Base-by-base conservation (phyloP, 2,329 filamentous ascomycete genomes). In the Aspergillus sojae region DNA sequence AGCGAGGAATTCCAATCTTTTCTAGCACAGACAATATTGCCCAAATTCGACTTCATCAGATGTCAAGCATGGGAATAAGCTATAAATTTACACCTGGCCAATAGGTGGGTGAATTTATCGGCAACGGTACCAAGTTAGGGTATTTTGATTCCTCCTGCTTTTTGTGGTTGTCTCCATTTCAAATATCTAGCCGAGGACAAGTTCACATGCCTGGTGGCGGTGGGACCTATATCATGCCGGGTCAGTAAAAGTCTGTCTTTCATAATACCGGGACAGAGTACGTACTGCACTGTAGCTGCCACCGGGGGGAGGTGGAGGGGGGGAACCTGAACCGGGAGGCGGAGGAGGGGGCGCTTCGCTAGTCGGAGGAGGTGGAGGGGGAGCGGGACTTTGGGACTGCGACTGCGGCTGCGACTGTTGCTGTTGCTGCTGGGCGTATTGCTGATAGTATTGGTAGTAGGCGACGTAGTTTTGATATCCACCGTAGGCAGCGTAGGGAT, bases 401-500 rank as follows among this genome's bases (percentile, higher is more conserved):
- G 52, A 50, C 76, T 64, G 83, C 78, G 52, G 21, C 23, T 55
- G 52, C 9, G 66, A 65, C 75, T 64, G 83, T 78, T 66, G 83
- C 74, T 76, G 74, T 60, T 78, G 77, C 60, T 82, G 81, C 59
- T 84, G 81, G 54, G 83, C 82, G 70, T 86, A 85, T 71, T 92
- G 89, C 73, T 92, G 88, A 70, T 93, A 93, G 78, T 91, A 89
- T 70, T 91, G 89, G 67, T 83, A 85, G 71, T 85, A 84, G 34
- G 82, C 81, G 54, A 84, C 75, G 65, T 85, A 92, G 81, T 90
- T 91, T 70, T 89, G 86, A 78, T 95, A 97, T 60, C 94, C 94
- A 66, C 94, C 94, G 71, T 95, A 97, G 10, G 91, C 89, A 48
- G 93, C 93, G 76, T 97, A 97, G 0, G 94, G 94, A 73, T 97